Evolutionary conservation across 2,329 filamentous ascomycete genomes (phyloP).

Genomic region (Coniochaeta pulveracea): DNA sequence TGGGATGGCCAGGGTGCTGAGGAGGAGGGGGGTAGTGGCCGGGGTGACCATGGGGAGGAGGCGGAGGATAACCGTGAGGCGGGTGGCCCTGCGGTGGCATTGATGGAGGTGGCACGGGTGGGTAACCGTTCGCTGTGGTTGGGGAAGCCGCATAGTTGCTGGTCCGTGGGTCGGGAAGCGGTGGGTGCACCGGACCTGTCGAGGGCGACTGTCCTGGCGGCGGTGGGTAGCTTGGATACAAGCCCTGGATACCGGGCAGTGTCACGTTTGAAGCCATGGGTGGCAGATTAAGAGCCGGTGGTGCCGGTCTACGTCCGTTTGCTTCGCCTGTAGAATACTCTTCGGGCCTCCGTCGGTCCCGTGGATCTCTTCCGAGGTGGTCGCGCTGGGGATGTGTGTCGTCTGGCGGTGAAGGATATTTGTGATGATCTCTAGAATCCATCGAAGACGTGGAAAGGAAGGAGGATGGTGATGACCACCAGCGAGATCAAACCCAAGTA

Average conservation of each 20-base stretch:
- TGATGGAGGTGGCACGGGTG: conserved; percentile 26
- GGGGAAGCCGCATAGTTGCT: not conserved
- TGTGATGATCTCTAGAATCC: not conserved
- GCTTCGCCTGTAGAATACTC: conserved; percentile 23
- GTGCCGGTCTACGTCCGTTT: conserved; percentile 23
- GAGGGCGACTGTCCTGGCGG: conserved; percentile 9
- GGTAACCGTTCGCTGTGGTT: not conserved
- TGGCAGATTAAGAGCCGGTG: conserved; percentile 5
- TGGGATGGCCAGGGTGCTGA: conserved; percentile 4
- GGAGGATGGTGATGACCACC: too few species aligned
- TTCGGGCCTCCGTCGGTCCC: not conserved
- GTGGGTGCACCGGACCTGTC: not conserved
- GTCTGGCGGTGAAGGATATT: not conserved
- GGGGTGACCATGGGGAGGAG: conserved; percentile 3
- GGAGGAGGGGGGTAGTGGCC: conserved; percentile 1
- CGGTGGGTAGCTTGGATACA: conserved; percentile 17
- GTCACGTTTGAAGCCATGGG: conserved; percentile 33
- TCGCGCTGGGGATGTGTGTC: not conserved
- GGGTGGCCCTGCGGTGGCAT: conserved; percentile 11
- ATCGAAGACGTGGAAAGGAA: not conserved
- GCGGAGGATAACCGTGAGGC: conserved; percentile 8
- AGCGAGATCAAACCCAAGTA: too few species aligned
- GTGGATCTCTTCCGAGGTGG: not conserved
- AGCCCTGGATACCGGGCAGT: conserved; percentile 38
- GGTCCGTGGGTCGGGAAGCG: not conserved